phyloP scores from a whole-genome alignment of 371 early-diverging fungal genomes.

The Parasitella parasitica region DNA sequence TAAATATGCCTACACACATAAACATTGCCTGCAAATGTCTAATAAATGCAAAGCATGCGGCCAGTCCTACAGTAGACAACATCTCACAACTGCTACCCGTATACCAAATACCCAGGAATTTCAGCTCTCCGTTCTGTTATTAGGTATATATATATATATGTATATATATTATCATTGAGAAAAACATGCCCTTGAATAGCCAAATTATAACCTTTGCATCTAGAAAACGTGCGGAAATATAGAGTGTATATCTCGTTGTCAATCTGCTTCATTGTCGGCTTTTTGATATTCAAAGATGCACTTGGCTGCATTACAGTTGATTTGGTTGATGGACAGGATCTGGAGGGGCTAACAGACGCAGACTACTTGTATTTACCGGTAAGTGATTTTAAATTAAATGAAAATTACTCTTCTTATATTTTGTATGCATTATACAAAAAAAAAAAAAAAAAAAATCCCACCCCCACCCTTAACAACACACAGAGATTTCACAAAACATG shows the following conservation, averaged over 20 bases:
- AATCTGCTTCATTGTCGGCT: background rate
- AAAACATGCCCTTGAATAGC: too few relatives aligned
- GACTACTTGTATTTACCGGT: slow-evolving; percentile 4
- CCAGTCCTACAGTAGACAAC: background rate
- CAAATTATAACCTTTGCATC: too few relatives aligned
- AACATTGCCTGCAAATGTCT: background rate
- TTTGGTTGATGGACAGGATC: background rate
- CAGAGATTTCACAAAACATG: background rate
- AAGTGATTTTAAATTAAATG: background rate
- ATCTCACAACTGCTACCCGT: background rate
- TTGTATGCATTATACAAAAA: too few relatives aligned
- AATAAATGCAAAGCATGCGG: background rate
- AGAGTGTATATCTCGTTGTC: background rate
- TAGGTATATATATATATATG: background rate
- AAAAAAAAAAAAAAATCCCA: too few relatives aligned
- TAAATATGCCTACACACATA: background rate
- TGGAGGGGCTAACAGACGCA: background rate
- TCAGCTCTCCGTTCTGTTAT: too few relatives aligned
- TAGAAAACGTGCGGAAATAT: background rate
- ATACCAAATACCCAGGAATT: background rate
- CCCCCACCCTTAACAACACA: too few relatives aligned
- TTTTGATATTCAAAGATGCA: background rate
- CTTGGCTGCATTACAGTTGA: background rate
- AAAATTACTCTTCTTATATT: too few relatives aligned
- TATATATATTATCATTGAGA: too few relatives aligned